phyloP scores from a whole-genome alignment of 768 basidiomycete genomes.

The Xerocomus spinulosus region DNA sequence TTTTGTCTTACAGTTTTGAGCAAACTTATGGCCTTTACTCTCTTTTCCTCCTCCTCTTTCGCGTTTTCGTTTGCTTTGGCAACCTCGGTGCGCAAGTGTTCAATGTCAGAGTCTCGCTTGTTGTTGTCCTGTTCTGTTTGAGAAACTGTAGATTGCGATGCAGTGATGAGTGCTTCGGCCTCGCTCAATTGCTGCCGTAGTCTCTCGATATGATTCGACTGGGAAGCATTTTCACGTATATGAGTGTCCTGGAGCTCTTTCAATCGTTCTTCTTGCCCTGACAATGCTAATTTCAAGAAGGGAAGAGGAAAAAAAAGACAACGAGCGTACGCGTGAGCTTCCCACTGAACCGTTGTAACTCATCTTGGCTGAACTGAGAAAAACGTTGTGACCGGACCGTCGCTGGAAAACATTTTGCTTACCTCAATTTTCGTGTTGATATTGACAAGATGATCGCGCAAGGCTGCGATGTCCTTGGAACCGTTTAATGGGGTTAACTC shows the following conservation, averaged over 20 bases:
- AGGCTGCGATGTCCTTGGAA: slow-evolving; percentile 56
- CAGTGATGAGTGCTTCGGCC: slow-evolving; percentile 63
- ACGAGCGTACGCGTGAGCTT: slow-evolving; percentile 63
- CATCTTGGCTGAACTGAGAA: slow-evolving; percentile 63
- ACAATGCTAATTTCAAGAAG: slow-evolving; percentile 4
- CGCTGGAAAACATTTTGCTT: slow-evolving; percentile 16
- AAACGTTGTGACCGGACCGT: neutral
- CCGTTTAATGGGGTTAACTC: slow-evolving; percentile 70
- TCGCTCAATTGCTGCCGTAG: slow-evolving; percentile 66
- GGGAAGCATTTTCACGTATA: slow-evolving; percentile 72
- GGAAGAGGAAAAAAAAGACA: neutral
- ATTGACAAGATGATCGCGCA: slow-evolving; percentile 71
- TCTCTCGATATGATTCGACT: slow-evolving; percentile 66
- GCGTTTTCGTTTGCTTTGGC: slow-evolving; percentile 54
- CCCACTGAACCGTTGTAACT: slow-evolving; percentile 68
- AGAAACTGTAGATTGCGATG: slow-evolving; percentile 45
- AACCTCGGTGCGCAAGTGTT: slow-evolving; percentile 58
- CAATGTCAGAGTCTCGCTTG: slow-evolving; percentile 52
- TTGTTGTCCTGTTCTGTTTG: slow-evolving; percentile 46
- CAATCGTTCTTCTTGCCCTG: slow-evolving; percentile 81
- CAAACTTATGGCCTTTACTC: slow-evolving; percentile 86
- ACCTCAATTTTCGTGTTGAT: slow-evolving; percentile 69
- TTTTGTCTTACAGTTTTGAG: slow-evolving; percentile 96
- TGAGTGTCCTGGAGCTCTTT: slow-evolving; percentile 86
- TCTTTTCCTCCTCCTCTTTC: slow-evolving; percentile 97